Evolutionary conservation across 2,329 filamentous ascomycete species (phyloP).

Genomic region (Fusarium nisikadoi): DNA sequence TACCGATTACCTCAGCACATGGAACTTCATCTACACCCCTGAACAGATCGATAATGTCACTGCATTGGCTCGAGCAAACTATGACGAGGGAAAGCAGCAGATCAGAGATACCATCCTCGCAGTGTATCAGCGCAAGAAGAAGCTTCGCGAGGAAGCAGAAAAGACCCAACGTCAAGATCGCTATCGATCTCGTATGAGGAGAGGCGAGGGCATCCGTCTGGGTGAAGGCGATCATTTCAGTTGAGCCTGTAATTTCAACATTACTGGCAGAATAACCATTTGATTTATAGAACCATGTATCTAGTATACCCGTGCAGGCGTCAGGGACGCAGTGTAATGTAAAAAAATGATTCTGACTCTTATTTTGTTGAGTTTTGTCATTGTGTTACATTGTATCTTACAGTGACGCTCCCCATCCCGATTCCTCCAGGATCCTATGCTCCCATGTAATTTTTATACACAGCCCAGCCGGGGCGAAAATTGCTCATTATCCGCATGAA

Average conservation of each 20-base stretch:
- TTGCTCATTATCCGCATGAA: conserved; percentile 44
- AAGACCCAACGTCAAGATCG: conserved; percentile 51
- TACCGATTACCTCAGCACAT: conserved; percentile 90
- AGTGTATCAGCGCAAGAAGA: conserved; percentile 93
- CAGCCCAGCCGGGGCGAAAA: conserved; percentile 44
- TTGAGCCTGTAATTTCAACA: conserved; percentile 22
- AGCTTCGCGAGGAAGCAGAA: conserved; percentile 67
- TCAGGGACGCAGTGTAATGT: conserved; percentile 26
- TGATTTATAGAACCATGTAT: conserved; percentile 15
- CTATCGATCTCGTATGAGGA: conserved; percentile 59
- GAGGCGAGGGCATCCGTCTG: conserved; percentile 65
- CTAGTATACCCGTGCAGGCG: conserved; percentile 32
- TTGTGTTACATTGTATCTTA: conserved; percentile 55
- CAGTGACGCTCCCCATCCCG: conserved; percentile 46
- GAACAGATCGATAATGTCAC: conserved; percentile 90
- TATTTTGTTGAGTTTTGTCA: conserved; percentile 42
- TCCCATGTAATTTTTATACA: conserved; percentile 48
- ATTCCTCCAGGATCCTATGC: conserved; percentile 38
- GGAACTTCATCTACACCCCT: conserved; percentile 97
- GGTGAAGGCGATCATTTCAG: conserved; percentile 75
- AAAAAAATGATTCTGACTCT: conserved; percentile 42
- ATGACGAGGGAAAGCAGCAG: conserved; percentile 80
- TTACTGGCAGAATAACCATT: conserved; percentile 2
- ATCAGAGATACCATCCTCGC: conserved; percentile 83
- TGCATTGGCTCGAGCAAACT: conserved; percentile 85